A percentile compares a stretch with the other conserved stretches of the same genome.
These are phyloP conservation scores for Aspergillus viridinutans DNA, from an alignment of 2,329 filamentous ascomycete genomes.

Conservation along the genomic window DNA sequence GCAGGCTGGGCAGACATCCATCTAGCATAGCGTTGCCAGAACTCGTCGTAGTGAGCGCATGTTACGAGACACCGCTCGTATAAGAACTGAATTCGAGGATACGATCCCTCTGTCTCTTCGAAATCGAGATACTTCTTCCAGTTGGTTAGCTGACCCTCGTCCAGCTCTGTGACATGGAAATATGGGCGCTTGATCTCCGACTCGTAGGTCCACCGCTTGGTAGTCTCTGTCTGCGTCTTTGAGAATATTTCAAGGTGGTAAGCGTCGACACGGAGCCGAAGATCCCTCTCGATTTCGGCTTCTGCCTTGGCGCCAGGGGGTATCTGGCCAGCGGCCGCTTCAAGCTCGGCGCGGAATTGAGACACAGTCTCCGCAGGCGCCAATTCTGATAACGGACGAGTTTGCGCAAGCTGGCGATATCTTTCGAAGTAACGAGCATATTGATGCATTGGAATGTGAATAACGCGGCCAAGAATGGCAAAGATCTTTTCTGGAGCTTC, in stretches of 20 bases:
- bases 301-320: slow-evolving; percentile 55
- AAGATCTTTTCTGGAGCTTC: slow-evolving; percentile 83
- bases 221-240: slow-evolving; percentile 79
- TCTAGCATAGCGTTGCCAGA: slow-evolving; percentile 93
- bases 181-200: slow-evolving; percentile 93
- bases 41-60: slow-evolving; percentile 92
- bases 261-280: slow-evolving; percentile 74
- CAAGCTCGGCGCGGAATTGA: slow-evolving; percentile 67
- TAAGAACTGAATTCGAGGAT: slow-evolving; percentile 69
- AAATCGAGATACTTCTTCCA: slow-evolving; percentile 98
- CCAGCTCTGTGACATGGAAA: slow-evolving; percentile 91
- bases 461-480: slow-evolving; percentile 73
- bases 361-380: slow-evolving; percentile 64
- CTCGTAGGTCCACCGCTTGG: slow-evolving; percentile 91
- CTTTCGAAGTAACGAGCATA: slow-evolving; percentile 93
- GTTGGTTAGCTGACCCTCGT: slow-evolving; percentile 76
- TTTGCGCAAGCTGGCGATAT: slow-evolving; percentile 72
- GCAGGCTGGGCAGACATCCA: slow-evolving; percentile 82
- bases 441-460: slow-evolving; percentile 90
- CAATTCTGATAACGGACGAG: slow-evolving; percentile 68
- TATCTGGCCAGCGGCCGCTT: slow-evolving; percentile 46
- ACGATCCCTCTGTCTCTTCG: slow-evolving; percentile 81
- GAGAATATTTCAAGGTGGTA: slow-evolving; percentile 78
- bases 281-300: slow-evolving; percentile 75
- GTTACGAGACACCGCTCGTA: slow-evolving; percentile 94